These are phyloP conservation scores for Corrigiola litoralis DNA, from an alignment of 179 eudicot genomes.

Conservation along the genomic window DNA sequence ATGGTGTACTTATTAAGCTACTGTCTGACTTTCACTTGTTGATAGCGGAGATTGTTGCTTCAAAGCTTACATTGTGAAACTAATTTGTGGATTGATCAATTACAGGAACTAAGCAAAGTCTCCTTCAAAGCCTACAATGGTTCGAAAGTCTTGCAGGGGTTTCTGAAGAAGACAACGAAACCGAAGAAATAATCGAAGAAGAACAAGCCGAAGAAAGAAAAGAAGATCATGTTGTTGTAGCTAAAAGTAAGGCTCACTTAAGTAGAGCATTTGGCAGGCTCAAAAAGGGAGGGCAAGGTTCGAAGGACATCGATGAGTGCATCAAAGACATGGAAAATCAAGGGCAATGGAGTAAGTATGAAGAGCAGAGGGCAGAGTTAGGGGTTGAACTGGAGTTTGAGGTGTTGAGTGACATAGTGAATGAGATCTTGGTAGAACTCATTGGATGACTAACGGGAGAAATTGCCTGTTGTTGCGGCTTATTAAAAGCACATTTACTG, in stretches of 20 bases:
- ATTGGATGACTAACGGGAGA: too few relatives aligned
- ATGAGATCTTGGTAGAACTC: conserved; percentile 40
- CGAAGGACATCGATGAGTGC: conserved; percentile 19
- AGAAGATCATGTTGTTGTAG: not conserved
- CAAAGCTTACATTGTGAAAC: too few relatives aligned
- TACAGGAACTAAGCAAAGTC: conserved; percentile 32
- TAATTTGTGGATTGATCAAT: not conserved
- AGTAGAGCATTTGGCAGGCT: conserved; percentile 6
- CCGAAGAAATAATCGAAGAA: not conserved
- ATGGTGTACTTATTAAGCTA: too few relatives aligned
- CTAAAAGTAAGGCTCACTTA: conserved; percentile 5
- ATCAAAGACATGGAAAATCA: conserved; percentile 20
- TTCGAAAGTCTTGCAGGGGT: conserved; percentile 36
- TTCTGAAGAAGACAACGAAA: conserved; percentile 9
- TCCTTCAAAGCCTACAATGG: conserved; percentile 32
- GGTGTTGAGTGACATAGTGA: conserved; percentile 35
- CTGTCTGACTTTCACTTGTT: too few relatives aligned
- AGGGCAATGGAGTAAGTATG: conserved; percentile 39
- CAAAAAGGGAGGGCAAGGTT: conserved; percentile 1
- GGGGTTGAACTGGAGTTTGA: conserved; percentile 28
- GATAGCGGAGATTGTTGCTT: too few relatives aligned
- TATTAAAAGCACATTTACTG: too few relatives aligned
- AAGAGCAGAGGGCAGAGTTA: conserved; percentile 37
- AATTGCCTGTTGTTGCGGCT: too few relatives aligned
- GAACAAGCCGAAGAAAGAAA: not conserved